Conservation (phyloP, 148 eudicot genomes). For the Spergularia marina region DNA sequence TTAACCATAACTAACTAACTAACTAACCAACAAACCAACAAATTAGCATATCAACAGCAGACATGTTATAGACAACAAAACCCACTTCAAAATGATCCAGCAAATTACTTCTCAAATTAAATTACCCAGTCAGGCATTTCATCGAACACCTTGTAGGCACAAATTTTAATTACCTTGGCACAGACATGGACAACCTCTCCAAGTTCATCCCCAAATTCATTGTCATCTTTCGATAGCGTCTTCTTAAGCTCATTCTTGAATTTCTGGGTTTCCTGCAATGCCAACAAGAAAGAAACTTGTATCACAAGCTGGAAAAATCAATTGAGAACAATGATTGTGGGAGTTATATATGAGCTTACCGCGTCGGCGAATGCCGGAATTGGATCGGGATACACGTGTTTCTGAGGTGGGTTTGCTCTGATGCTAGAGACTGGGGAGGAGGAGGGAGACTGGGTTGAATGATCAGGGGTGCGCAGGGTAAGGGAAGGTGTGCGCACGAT, state of each 20-base stretch:
- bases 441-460: constrained; percentile 11
- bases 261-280: constrained; percentile 46
- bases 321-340: background rate
- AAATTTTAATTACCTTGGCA: constrained; percentile 37
- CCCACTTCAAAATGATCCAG: background rate
- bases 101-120: background rate
- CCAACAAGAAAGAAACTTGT: constrained; percentile 1
- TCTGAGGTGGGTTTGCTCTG: constrained; percentile 33
- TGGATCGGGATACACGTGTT: constrained; percentile 48
- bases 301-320: background rate
- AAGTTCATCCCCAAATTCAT: constrained; percentile 40
- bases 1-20: background rate
- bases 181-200: constrained; percentile 38
- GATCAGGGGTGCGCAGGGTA: constrained; percentile 23
- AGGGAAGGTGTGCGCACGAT: constrained; percentile 25
- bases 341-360: constrained; percentile 25
- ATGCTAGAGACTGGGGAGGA: constrained; percentile 11
- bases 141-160: constrained; percentile 32
- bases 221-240: constrained; percentile 35
- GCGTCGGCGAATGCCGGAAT: constrained; percentile 53
- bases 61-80: background rate
- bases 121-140: constrained; percentile 25
- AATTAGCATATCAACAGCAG: constrained; percentile 5
- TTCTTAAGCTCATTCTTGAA: constrained; percentile 43
- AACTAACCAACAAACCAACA: constrained; percentile 15